Conservation (phyloP, 805 yeast genomes). For the Suhomyces sp. region DNA sequence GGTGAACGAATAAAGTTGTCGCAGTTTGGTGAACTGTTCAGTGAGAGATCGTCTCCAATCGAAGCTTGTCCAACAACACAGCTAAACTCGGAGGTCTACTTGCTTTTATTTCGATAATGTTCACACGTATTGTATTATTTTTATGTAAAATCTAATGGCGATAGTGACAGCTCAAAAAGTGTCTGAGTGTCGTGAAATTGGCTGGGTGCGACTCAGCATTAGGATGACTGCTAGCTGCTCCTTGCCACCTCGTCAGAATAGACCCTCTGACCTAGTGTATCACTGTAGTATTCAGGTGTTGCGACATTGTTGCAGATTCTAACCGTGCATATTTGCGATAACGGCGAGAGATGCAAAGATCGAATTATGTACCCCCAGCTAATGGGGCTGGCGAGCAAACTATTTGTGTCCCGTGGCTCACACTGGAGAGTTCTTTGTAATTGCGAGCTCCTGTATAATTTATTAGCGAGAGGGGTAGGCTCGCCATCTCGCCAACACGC, state of each 20-base stretch:
- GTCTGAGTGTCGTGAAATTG: background rate
- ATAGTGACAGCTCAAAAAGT: background rate
- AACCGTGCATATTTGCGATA: background rate
- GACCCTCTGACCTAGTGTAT: background rate
- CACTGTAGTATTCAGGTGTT: background rate
- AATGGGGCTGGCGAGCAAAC: background rate
- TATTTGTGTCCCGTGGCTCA: background rate
- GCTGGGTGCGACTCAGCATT: background rate
- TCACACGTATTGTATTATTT: background rate
- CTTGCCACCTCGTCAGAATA: background rate
- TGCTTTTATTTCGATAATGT: background rate
- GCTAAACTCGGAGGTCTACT: background rate
- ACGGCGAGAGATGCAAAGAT: background rate
- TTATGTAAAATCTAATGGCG: background rate
- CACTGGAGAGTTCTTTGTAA: background rate
- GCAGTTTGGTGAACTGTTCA: background rate
- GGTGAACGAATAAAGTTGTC: too few species aligned
- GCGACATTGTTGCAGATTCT: background rate
- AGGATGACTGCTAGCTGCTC: background rate
- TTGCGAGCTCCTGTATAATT: background rate
- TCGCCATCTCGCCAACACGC: background rate
- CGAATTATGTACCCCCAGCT: background rate
- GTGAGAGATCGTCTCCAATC: background rate
- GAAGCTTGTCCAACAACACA: background rate
- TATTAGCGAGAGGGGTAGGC: background rate